Evolutionary conservation across 176 grass and related monocot species (phyloP).

Genomic region (Bothriochloa decipiens): DNA sequence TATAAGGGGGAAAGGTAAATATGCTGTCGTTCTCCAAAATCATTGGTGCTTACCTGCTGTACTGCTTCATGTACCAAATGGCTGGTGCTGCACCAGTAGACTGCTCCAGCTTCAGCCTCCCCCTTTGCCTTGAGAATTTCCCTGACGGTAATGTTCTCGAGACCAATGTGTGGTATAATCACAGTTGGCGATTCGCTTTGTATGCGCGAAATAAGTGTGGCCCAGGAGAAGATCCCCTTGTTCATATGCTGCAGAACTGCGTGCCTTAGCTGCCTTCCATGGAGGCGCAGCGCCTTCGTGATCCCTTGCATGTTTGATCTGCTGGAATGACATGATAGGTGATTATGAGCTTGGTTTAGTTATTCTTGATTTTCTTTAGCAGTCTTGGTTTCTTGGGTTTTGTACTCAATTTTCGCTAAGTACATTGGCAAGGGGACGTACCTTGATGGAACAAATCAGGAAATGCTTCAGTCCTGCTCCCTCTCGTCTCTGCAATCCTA

Average conservation of each 20-base stretch:
- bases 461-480: conserved; percentile 3
- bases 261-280: conserved; percentile 64
- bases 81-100: conserved; percentile 75
- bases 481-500: not conserved
- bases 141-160: conserved; percentile 85
- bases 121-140: conserved; percentile 81
- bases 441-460: conserved; percentile 30
- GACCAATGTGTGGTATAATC: conserved; percentile 71
- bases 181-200: conserved; percentile 53
- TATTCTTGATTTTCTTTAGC: too few species aligned
- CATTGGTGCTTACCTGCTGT: conserved; percentile 52
- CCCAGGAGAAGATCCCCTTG: conserved; percentile 77
- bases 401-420: not conserved
- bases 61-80: conserved; percentile 72
- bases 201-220: conserved; percentile 65
- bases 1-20: not conserved
- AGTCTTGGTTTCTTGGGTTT: not conserved
- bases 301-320: conserved; percentile 74
- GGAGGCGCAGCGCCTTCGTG: conserved; percentile 56
- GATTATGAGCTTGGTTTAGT: not conserved
- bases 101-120: conserved; percentile 48
- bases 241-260: conserved; percentile 74
- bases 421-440: not conserved
- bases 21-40: not conserved
- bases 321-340: not conserved